Evolutionary conservation across 2,329 filamentous ascomycete species (phyloP), one percentile per base, ranked within the genome.

Genomic region (Aspergillus sp.): DNA sequence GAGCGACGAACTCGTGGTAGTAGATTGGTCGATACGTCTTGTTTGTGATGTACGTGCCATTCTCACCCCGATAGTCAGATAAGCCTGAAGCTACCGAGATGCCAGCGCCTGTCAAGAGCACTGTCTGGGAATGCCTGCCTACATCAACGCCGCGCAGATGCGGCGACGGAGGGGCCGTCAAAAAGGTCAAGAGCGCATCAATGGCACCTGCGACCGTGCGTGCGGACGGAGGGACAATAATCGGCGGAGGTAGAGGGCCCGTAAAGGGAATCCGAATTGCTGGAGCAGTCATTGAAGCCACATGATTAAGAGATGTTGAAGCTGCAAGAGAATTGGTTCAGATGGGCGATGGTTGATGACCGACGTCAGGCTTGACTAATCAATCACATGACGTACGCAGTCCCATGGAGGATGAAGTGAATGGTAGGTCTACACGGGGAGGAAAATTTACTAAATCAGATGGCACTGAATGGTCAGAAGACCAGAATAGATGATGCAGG

Each of bases 31-130:
- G 87, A 73, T 96, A 97, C 13, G 86, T 87, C 79, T 90, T 92
- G 79, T 98, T 98, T 71, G 95, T 84, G 47, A 92, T 89, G 74
- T 99, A 99, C 8, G 94, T 98, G 62, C 95, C 95, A 66, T 93
- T 90, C 54, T 86, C 83, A 19, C 95, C 95, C 58, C 95, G 84
- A 75, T 99, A 99, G 77, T 99, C 95, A 30, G 94, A 90, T 32
- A 99, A 83, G 0, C 95, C 95, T 10, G 92, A 96, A 3, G 93
- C 91, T 8, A 98, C 94, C 1, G 92, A 96, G 54, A 99, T 90
- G 2, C 95, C 95, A 2, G 95, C 95, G 10, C 95, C 95, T 0
- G 93, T 88, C 42, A 91, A 79, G 15, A 91, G 77, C 27, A 90
- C 81, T 0, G 87, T 88, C 63, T 88, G 78, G 82, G 81, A 68